Evolutionary conservation across 2,329 filamentous ascomycete genomes (phyloP), one percentile per base, ranked within the genome.

Genomic region (Rhinocladiella similis): DNA sequence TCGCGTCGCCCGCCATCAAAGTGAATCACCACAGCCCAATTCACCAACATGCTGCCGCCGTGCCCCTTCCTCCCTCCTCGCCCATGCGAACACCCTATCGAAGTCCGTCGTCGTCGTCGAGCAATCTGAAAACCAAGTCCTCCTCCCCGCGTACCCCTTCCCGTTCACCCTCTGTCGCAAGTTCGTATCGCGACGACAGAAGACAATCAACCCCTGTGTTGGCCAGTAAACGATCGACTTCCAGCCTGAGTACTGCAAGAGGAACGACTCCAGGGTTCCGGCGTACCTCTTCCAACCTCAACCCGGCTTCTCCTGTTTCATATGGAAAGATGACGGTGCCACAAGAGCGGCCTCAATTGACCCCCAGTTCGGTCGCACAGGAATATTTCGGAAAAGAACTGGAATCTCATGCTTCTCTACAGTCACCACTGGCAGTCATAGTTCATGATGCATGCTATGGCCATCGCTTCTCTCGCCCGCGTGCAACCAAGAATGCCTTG

Each of bases 401-500:
- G 29, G 78, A 83, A 14, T 72, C 80, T 5, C 86, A 90, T 66
- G 81, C 86, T 55, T 70, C 70, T 12, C 66, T 66, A 13, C 67
- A 73, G 53, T 72, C 80, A 2, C 78, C 91, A 58, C 91, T 91
- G 0, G 75, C 95, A 3, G 91, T 97, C 46, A 82, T 99, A 27
- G 77, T 99, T 1, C 91, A 97, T 67, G 94, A 99, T 75, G 87
- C 89, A 51, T 96, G 93, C 73, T 99, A 97, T 70, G 92, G 93
- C 20, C 94, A 99, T 74, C 87, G 91, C 19, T 99, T 86, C 72
- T 90, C 92, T 10, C 83, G 94, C 43, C 91, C 91, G 3, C 87
- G 89, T 65, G 88, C 91, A 1, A 87, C 85, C 19, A 88, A 88
- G 66, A 81, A 77, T 43, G 82, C 83, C 14, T 80, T 97, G 1